Evolutionary conservation across 352 stramenopile species (phyloP), one percentile per base, ranked within the genome.

Genomic region (Globisporangium recalcitrans): DNA sequence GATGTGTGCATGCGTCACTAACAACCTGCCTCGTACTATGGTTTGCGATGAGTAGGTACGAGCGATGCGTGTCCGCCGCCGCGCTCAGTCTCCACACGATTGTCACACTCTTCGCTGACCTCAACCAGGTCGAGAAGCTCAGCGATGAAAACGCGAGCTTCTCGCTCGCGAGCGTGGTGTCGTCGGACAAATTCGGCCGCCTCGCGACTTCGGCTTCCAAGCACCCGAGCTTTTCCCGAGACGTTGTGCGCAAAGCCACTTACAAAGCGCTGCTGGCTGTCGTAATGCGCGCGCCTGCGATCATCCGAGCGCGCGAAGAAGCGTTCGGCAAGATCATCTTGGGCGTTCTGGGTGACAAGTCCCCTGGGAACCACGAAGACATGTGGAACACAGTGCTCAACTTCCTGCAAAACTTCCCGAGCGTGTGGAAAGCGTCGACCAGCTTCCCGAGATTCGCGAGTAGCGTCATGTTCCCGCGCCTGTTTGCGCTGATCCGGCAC

Each of bases 331-430:
- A 89, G 55, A 73, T 90, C 48, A 72, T 92, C 26, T 68, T 95
- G 8, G 77, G 83, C 7, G 73, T 71, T 1, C 32, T 93, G n/a
- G 73, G 75, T 16, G 85, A 95, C 64, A 93, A 92, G 58, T 75
- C 71, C 49, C 66, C 82, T 10, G 66, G 60, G 0, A 95, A 95
- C 62, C 73, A 90, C 40, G 72, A 87, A 16, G 74, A 73, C 1
- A 82, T 92, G 69, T 93, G 82, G 82, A 85, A 87, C 47, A 75
- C 80, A 11, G 75, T 90, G 36, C 69, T 95, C n/a, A 82, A 72
- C 7, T 92, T 90, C 46, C 55, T 93, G 34, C 74, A 91, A 46
- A 68, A 60, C 0, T 85, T 80, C 26, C 69, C 80, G 1, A 62
- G 52, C 3, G 65, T 90, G 4, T 90, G 80, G 78, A 46, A 68